Evolutionary conservation across 1,139 yeast genomes (phyloP).

Genomic region (Kodamaea arcana): DNA sequence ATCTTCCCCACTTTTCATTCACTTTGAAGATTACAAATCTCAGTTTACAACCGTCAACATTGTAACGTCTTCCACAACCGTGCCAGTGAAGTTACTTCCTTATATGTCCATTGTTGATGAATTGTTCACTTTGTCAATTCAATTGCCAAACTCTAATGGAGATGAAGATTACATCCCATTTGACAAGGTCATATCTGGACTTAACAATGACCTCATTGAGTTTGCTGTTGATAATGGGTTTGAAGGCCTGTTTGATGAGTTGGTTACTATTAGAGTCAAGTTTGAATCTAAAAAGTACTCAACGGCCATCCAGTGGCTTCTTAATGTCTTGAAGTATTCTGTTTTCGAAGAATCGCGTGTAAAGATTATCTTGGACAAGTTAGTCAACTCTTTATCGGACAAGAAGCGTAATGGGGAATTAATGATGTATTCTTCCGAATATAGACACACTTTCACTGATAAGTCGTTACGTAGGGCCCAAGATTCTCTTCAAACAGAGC

Average conservation of each 20-base stretch:
- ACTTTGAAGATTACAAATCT: conserved; percentile 76
- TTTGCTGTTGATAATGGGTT: conserved; percentile 54
- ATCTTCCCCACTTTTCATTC: conserved; percentile 62
- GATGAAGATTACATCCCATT: conserved; percentile 54
- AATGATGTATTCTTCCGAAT: conserved; percentile 63
- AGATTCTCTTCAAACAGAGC: conserved; percentile 64
- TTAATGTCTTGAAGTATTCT: conserved; percentile 57
- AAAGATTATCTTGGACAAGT: conserved; percentile 66
- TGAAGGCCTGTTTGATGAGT: conserved; percentile 60
- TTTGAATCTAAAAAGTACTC: conserved; percentile 60
- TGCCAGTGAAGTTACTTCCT: conserved; percentile 57
- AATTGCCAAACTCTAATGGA: conserved; percentile 53
- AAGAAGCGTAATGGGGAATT: conserved; percentile 73
- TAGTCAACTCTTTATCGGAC: conserved; percentile 73
- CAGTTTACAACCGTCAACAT: conserved; percentile 74
- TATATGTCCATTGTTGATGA: conserved; percentile 66
- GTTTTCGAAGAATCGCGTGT: conserved; percentile 73
- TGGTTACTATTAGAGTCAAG: conserved; percentile 57
- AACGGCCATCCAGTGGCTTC: conserved; percentile 73
- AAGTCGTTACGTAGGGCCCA: conserved; percentile 64
- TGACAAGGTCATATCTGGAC: conserved; percentile 68
- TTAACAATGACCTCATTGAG: conserved; percentile 72
- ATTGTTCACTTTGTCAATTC: conserved; percentile 66
- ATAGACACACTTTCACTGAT: conserved; percentile 49
- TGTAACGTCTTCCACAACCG: conserved; percentile 58